phyloP scores from a whole-genome alignment of 192 early-diverging fungal species.

The Backusella tarrabulga region DNA sequence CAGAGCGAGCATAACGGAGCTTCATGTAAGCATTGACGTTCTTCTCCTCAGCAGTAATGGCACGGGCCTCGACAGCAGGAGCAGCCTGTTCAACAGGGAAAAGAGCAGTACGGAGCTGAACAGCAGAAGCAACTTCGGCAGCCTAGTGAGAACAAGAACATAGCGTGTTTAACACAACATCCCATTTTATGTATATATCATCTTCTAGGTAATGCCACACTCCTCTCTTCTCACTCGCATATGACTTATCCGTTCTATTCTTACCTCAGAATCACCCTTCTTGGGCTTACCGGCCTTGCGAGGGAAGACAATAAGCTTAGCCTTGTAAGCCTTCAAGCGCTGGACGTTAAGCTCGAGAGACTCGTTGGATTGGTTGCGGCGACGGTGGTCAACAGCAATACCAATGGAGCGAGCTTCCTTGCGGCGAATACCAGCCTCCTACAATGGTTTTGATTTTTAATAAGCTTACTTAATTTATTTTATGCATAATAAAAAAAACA shows the following conservation, averaged over 20 bases:
- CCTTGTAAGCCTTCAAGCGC: slow-evolving; percentile 93
- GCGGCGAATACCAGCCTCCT: slow-evolving; percentile 89
- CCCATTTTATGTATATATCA: neutral
- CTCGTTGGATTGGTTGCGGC: slow-evolving; percentile 95
- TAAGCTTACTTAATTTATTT: neutral
- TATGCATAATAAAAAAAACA: neutral
- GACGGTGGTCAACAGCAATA: slow-evolving; percentile 96
- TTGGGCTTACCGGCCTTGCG: slow-evolving; percentile 90
- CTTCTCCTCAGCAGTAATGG: slow-evolving; percentile 57
- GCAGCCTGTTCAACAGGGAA: slow-evolving; percentile 68
- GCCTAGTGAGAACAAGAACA: slow-evolving; percentile 12
- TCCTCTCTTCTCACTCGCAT: neutral
- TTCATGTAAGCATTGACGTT: slow-evolving; percentile 61
- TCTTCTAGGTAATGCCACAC: neutral
- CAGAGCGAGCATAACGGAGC: slow-evolving; percentile 78
- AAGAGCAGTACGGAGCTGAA: slow-evolving; percentile 65
- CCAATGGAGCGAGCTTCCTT: slow-evolving; percentile 95
- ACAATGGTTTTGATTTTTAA: neutral
- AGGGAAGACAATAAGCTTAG: slow-evolving; percentile 97
- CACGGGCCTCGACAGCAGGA: slow-evolving; percentile 49
- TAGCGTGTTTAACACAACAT: too few relatives aligned
- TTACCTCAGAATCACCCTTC: slow-evolving; percentile 61
- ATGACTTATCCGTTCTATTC: neutral
- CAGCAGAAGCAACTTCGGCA: slow-evolving; percentile 55
- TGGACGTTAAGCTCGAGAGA: slow-evolving; percentile 89